Evolutionary conservation across 2,329 filamentous ascomycete species (phyloP).

Genomic region (Catunica adiposa): DNA sequence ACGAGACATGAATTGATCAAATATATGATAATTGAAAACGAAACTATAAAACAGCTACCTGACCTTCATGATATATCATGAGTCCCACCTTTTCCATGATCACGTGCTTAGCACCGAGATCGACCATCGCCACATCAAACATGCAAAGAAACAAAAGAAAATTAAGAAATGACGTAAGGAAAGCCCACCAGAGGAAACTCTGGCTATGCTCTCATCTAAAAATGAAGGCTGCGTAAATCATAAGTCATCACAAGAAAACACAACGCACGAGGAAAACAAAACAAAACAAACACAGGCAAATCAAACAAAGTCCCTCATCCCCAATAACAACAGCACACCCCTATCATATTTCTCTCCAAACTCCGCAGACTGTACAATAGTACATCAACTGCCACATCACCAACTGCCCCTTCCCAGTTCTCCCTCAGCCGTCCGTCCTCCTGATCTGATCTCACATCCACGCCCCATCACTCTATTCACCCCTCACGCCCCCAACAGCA

Average conservation of each 20-base stretch:
- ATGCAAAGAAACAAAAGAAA: background rate
- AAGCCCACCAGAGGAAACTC: background rate
- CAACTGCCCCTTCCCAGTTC: background rate
- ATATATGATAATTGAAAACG: too few species aligned
- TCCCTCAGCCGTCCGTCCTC: too few species aligned
- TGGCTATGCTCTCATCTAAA: background rate
- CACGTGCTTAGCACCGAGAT: background rate
- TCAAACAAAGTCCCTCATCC: background rate
- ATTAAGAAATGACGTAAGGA: background rate
- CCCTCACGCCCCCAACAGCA: constrained; percentile 10
- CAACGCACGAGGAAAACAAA: background rate
- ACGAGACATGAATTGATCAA: too few species aligned
- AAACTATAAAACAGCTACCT: too few species aligned
- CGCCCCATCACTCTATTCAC: background rate
- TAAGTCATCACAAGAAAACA: constrained; percentile 2
- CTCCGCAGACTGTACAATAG: constrained; percentile 4
- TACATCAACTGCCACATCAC: constrained; percentile 2
- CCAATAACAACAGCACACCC: background rate
- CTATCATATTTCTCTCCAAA: background rate
- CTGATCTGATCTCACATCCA: background rate
- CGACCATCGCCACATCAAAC: background rate
- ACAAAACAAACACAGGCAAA: background rate
- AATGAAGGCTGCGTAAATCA: constrained; percentile 1
- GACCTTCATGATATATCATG: background rate
- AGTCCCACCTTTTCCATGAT: too few species aligned